phyloP scores from a whole-genome alignment of 805 yeast species.

The Metschnikowia proteae region DNA sequence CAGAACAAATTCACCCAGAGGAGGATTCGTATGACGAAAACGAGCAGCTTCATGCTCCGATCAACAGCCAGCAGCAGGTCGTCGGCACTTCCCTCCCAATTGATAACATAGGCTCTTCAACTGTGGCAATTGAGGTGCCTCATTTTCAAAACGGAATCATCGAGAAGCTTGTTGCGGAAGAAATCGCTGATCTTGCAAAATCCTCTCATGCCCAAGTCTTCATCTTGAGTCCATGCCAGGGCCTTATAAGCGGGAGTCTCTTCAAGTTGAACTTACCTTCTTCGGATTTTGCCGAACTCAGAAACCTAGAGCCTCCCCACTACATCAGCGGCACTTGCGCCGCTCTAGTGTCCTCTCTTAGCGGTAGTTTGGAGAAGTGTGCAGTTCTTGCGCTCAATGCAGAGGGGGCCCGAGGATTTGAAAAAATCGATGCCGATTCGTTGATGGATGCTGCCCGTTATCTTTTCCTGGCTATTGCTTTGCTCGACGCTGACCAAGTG shows the following conservation, averaged over 20 bases:
- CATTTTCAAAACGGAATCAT: slow-evolving; percentile 36
- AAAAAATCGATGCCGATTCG: slow-evolving; percentile 46
- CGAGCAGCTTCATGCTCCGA: slow-evolving; percentile 45
- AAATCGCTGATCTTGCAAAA: slow-evolving; percentile 17
- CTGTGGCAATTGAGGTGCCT: slow-evolving; percentile 28
- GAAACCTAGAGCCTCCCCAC: slow-evolving; percentile 53
- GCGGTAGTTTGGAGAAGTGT: slow-evolving; percentile 1
- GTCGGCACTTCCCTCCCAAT: slow-evolving; percentile 10
- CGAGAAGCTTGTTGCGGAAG: slow-evolving; percentile 26
- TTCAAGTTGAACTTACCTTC: slow-evolving; percentile 20
- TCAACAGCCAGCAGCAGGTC: slow-evolving; percentile 9
- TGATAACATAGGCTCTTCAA: slow-evolving; percentile 5
- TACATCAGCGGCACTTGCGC: slow-evolving; percentile 57
- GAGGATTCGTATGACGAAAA: slow-evolving; percentile 45
- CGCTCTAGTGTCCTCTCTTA: slow-evolving; percentile 31
- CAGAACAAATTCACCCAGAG: slow-evolving; percentile 15
- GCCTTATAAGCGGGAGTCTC: slow-evolving; percentile 29
- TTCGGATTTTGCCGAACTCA: slow-evolving; percentile 15
- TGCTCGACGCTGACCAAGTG: slow-evolving; percentile 1
- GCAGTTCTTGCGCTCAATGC: slow-evolving; percentile 42
- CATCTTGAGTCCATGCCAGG: slow-evolving; percentile 34
- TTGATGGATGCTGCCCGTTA: slow-evolving; percentile 29
- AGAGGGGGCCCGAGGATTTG: slow-evolving; percentile 62
- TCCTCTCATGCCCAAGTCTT: slow-evolving; percentile 22
- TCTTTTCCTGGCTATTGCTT: slow-evolving; percentile 7